A percentile compares a stretch with the other conserved stretches of the same genome.
Evolutionary conservation across 108 stramenopile species (phyloP).

Genomic region (Skeletonema tropicum): DNA sequence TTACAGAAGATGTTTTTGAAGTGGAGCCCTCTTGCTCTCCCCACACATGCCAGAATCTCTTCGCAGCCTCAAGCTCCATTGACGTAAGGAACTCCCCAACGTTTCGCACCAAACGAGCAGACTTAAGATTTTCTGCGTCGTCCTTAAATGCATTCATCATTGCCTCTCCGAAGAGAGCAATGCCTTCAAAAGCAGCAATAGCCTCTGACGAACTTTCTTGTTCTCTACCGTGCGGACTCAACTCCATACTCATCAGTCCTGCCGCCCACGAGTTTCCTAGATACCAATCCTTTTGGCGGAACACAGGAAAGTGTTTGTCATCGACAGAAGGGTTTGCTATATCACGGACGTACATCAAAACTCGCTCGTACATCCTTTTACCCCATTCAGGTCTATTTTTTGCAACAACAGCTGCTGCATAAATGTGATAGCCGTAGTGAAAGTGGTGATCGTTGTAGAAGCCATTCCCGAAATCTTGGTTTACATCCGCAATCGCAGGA

Average conservation of each 20-base stretch:
- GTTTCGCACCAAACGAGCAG: conserved; percentile 59
- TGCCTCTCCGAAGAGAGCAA: conserved; percentile 86
- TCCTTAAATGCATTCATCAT: conserved; percentile 63
- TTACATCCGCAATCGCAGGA: conserved; percentile 83
- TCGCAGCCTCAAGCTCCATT: conserved; percentile 84
- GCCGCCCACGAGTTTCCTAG: conserved; percentile 94
- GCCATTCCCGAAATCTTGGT: conserved; percentile 90
- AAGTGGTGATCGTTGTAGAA: conserved; percentile 39
- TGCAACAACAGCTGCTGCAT: conserved; percentile 88
- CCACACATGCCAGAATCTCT: conserved; percentile 91
- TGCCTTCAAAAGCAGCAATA: conserved; percentile 91
- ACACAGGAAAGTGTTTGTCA: conserved; percentile 87
- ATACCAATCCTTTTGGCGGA: conserved; percentile 90
- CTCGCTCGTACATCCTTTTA: conserved; percentile 76
- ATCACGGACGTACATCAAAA: conserved; percentile 86
- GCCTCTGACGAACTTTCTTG: conserved; percentile 95
- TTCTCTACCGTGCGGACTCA: conserved; percentile 91
- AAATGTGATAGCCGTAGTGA: conserved; percentile 89
- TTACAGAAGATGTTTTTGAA: neutral
- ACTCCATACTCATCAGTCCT: conserved; percentile 77
- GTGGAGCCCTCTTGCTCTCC: conserved; percentile 7
- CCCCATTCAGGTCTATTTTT: conserved; percentile 91
- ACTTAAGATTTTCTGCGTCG: conserved; percentile 51
- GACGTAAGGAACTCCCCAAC: conserved; percentile 79
- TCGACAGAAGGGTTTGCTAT: conserved; percentile 91